Conservation (phyloP, 331 rosid species). For the Telfairia occidentalis region DNA sequence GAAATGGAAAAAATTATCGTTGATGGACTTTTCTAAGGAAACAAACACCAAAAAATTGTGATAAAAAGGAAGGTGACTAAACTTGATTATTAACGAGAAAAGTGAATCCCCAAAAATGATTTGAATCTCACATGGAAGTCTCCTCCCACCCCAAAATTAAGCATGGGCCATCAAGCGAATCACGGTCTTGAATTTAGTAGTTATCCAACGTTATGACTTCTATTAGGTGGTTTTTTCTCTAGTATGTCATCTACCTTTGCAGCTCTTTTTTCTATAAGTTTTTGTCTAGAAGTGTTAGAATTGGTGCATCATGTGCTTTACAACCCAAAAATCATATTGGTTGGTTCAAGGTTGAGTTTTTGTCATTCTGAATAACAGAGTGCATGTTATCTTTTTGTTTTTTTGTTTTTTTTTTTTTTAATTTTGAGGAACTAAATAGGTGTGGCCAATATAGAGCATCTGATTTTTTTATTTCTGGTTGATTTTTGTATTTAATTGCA, state of each 20-base stretch:
- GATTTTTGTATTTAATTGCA: slow-evolving; percentile 36
- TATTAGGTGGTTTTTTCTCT: background rate
- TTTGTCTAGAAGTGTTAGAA: background rate
- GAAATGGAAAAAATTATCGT: too few species aligned
- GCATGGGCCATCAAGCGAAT: background rate
- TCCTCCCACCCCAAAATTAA: background rate
- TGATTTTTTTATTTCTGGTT: slow-evolving; percentile 12
- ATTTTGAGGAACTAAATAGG: background rate
- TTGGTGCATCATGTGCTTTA: slow-evolving; percentile 7
- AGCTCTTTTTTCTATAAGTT: background rate
- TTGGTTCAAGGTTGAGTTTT: background rate
- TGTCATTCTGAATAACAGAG: background rate
- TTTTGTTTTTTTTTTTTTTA: too few species aligned
- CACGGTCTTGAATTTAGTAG: background rate
- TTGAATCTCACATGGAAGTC: slow-evolving; percentile 76
- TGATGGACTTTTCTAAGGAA: too few species aligned
- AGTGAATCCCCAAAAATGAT: too few species aligned
- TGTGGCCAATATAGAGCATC: background rate
- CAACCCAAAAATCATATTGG: background rate
- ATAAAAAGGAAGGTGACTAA: too few species aligned
- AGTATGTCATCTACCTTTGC: background rate
- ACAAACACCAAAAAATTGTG: too few species aligned
- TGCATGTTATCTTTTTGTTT: background rate
- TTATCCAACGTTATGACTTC: background rate
- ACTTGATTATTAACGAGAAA: too few species aligned